These are phyloP conservation scores for Pittosporum tobira DNA, from an alignment of 129 eudicot genomes.

Conservation along the genomic window DNA sequence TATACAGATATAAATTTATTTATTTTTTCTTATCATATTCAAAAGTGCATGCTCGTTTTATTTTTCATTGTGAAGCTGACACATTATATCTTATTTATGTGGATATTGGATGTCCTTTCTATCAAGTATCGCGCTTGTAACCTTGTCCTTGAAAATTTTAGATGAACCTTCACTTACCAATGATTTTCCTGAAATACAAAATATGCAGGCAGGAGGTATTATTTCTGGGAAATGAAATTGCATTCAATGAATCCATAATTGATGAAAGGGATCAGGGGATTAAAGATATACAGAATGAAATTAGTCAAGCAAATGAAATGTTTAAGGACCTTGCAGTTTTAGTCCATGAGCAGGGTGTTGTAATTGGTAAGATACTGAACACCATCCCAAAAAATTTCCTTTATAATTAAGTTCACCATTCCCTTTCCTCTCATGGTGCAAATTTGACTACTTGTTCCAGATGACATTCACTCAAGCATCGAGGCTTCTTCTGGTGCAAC, in stretches of 20 bases:
- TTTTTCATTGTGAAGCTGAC: neutral
- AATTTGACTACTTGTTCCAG: conserved; percentile 4
- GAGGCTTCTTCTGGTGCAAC: conserved; percentile 29
- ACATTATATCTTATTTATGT: neutral
- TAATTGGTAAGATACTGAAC: conserved; percentile 18
- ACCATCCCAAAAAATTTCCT: neutral
- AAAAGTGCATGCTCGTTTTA: neutral
- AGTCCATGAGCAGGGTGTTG: conserved; percentile 30
- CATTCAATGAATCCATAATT: conserved; percentile 30
- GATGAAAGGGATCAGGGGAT: conserved; percentile 41
- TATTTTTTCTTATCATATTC: neutral
- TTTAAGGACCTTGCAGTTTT: conserved; percentile 36
- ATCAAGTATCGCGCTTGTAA: too few relatives aligned
- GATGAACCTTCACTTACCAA: neutral
- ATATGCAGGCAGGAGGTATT: conserved; percentile 27
- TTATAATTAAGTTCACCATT: neutral
- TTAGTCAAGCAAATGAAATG: conserved; percentile 36
- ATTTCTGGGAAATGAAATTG: conserved; percentile 26
- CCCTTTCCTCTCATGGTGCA: neutral
- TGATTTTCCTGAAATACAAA: neutral
- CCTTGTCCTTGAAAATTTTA: neutral
- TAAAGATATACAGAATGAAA: conserved; percentile 26
- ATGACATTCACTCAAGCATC: conserved; percentile 26
- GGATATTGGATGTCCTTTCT: too few relatives aligned
- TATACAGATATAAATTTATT: too few relatives aligned